phyloP scores from a whole-genome alignment of 2,329 filamentous ascomycete species.

The Scedosporium boydii region DNA sequence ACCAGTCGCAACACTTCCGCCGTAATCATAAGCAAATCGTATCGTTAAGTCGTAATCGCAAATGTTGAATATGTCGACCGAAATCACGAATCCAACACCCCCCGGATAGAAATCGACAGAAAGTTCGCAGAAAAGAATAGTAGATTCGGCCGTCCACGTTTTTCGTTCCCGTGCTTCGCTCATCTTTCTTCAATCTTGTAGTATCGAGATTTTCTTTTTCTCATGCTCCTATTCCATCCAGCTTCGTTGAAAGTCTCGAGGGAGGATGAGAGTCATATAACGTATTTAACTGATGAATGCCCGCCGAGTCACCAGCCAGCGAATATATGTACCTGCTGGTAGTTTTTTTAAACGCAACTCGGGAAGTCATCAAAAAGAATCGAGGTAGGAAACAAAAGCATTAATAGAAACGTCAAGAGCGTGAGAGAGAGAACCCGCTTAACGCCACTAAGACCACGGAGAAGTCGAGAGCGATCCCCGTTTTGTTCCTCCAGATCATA shows the following conservation, averaged over 20 bases:
- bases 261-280: neutral
- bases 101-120: neutral
- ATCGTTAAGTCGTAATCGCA: neutral
- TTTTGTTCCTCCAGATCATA: neutral
- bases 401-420: neutral
- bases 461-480: neutral
- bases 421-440: neutral
- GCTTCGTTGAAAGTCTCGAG: no score
- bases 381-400: neutral
- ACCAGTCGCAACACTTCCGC: no score
- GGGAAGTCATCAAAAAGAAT: neutral
- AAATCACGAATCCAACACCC: neutral
- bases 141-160: neutral
- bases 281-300: neutral
- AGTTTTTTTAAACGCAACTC: neutral
- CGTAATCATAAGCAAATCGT: neutral
- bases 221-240: no score
- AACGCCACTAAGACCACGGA: neutral
- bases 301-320: neutral
- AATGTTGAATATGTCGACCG: slow-evolving; percentile 1
- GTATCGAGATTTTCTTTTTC: no score
- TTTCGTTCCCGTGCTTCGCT: no score
- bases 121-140: neutral
- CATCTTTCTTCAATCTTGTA: no score
- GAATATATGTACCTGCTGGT: neutral